These are phyloP conservation scores for Alternaria burnsii DNA, from an alignment of 2,329 filamentous ascomycete genomes.

Conservation along the genomic window DNA sequence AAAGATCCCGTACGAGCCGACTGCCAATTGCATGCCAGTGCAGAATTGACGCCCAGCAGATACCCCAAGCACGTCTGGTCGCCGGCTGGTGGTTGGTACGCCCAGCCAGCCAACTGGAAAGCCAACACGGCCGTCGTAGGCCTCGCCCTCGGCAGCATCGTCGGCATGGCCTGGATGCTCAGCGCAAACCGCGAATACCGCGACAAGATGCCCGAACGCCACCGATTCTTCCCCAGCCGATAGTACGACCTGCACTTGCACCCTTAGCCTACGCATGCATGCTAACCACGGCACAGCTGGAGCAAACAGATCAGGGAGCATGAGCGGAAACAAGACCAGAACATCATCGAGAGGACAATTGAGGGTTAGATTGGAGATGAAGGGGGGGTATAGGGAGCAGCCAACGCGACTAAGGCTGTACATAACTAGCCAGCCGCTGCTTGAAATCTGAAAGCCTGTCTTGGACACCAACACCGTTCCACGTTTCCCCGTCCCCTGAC, in stretches of 20 bases:
- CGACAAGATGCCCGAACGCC: conserved; percentile 77
- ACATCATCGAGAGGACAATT: conserved; percentile 25
- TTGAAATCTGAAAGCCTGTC: conserved; percentile 56
- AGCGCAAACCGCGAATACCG: conserved; percentile 78
- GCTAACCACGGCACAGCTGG: conserved; percentile 64
- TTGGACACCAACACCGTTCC: conserved; percentile 58
- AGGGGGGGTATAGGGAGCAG: conserved; percentile 4
- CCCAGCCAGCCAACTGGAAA: conserved; percentile 94
- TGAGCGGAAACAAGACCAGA: conserved; percentile 61
- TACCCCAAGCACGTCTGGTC: conserved; percentile 99
- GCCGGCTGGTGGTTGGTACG: conserved; percentile 96
- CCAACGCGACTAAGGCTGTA: conserved; percentile 46
- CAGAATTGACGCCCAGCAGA: conserved; percentile 57
- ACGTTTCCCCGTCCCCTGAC: conserved; percentile 50
- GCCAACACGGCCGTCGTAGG: conserved; percentile 83
- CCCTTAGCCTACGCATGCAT: conserved; percentile 5
- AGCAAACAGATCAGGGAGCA: conserved; percentile 76
- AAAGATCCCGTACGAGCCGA: conserved; percentile 69
- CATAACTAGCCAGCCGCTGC: conserved; percentile 49
- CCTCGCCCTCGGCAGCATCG: conserved; percentile 72
- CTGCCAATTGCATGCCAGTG: conserved; percentile 22
- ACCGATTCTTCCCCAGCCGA: conserved; percentile 84
- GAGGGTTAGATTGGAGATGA: conserved; percentile 14
- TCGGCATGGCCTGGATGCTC: conserved; percentile 72
- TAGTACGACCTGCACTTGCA: conserved; percentile 65